phyloP scores from a whole-genome alignment of 306 rosid species.

The Trifolium dubium region DNA sequence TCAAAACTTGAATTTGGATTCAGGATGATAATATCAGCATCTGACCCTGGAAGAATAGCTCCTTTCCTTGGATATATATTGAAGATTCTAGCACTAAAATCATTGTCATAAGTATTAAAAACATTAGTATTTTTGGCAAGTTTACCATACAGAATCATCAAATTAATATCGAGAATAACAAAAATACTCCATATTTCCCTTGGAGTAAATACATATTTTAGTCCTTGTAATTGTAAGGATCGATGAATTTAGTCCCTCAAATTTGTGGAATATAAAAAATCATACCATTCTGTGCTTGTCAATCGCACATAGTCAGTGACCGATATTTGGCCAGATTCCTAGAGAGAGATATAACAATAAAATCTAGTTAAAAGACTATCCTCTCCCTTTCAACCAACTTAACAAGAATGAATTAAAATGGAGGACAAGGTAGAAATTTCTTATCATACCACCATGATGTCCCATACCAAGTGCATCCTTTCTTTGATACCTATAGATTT shows the following conservation, averaged over 20 bases:
- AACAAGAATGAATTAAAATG: not conserved
- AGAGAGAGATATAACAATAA: not conserved
- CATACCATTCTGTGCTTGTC: slow-evolving; percentile 89
- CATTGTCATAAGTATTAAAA: slow-evolving; percentile 5
- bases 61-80: slow-evolving; percentile 85
- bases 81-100: slow-evolving; percentile 85
- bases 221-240: no score
- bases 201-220: no score
- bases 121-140: not conserved
- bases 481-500: slow-evolving; percentile 79
- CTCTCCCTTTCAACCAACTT: slow-evolving; percentile 27
- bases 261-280: not conserved
- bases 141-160: not conserved
- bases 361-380: not conserved
- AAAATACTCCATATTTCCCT: not conserved
- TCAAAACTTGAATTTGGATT: slow-evolving; percentile 87
- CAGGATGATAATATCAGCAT: slow-evolving; percentile 92
- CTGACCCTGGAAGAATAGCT: slow-evolving; percentile 72
- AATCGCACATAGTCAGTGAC: slow-evolving; percentile 77
- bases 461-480: slow-evolving; percentile 95
- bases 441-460: slow-evolving; percentile 86
- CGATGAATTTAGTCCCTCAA: no score
- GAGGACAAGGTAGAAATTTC: slow-evolving; percentile 30
- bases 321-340: slow-evolving; percentile 68
- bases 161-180: not conserved